phyloP scores from a whole-genome alignment of 2,329 filamentous ascomycete species.

The Elsinoe fawcettii region DNA sequence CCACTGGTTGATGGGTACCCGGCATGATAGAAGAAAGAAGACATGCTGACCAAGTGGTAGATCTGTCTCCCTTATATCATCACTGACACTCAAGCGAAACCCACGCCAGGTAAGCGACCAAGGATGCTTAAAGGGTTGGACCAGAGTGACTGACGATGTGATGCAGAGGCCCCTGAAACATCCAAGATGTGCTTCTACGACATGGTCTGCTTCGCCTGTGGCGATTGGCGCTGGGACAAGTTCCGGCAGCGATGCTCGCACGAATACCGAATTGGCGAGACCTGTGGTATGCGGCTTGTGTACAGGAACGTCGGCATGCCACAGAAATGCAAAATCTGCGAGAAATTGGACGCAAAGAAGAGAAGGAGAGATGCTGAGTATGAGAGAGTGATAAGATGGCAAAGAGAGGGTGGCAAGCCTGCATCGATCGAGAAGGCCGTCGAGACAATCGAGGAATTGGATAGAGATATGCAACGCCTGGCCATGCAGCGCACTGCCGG shows the following conservation, averaged over 20 bases:
- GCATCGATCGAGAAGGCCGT: slow-evolving; percentile 59
- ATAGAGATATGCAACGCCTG: slow-evolving; percentile 61
- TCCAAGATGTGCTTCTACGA: slow-evolving; percentile 87
- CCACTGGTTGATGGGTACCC: background rate
- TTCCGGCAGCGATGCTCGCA: slow-evolving; percentile 90
- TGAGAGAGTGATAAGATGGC: slow-evolving; percentile 70
- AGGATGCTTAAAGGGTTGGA: background rate
- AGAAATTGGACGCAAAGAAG: slow-evolving; percentile 79
- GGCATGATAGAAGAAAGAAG: background rate
- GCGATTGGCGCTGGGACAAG: slow-evolving; percentile 90
- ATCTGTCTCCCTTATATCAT: background rate
- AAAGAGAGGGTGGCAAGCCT: slow-evolving; percentile 56
- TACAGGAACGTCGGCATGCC: slow-evolving; percentile 60
- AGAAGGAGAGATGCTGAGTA: slow-evolving; percentile 67
- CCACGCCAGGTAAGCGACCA: background rate
- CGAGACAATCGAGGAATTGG: slow-evolving; percentile 64
- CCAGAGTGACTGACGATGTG: background rate
- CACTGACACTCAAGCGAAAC: slow-evolving; percentile 3
- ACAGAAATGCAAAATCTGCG: slow-evolving; percentile 73
- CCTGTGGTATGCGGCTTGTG: slow-evolving; percentile 80
- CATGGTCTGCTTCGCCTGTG: slow-evolving; percentile 74
- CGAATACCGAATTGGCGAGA: slow-evolving; percentile 93
- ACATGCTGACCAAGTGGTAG: background rate
- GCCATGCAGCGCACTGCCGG: slow-evolving; percentile 19
- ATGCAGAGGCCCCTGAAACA: slow-evolving; percentile 30